These are phyloP conservation scores for Perkinsus olseni DNA, from an alignment of 169 alveolate species.

Conservation along the genomic window DNA sequence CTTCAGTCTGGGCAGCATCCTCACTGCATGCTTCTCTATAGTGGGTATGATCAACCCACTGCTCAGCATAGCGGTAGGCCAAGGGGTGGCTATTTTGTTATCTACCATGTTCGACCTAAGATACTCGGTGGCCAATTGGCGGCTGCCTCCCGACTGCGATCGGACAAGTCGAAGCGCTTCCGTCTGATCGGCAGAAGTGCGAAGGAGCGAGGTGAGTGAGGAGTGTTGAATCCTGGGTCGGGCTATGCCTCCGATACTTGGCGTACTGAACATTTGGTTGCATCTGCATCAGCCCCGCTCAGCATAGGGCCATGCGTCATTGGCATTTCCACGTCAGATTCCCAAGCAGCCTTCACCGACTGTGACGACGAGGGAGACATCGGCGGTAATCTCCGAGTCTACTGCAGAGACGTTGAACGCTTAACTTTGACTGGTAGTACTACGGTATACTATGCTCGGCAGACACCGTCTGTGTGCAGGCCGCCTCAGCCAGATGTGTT, in stretches of 20 bases:
- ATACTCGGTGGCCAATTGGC: not conserved
- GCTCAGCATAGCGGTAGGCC: not conserved
- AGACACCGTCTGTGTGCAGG: not conserved
- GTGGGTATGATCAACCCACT: not conserved
- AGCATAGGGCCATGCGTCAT: too few relatives aligned
- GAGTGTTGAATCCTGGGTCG: too few relatives aligned
- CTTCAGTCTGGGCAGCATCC: not conserved
- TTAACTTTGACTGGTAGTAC: not conserved
- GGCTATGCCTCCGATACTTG: not conserved
- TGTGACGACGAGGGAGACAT: not conserved
- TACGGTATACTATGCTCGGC: not conserved
- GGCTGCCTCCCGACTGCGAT: not conserved
- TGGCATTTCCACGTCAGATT: too few relatives aligned
- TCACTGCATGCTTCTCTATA: not conserved
- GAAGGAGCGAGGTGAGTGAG: too few relatives aligned
- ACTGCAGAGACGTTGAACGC: not conserved
- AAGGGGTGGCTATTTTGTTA: not conserved
- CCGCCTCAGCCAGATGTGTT: constrained; percentile 12
- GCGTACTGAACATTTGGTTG: too few relatives aligned
- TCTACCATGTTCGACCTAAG: not conserved
- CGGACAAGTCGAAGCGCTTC: not conserved
- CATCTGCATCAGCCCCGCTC: too few relatives aligned
- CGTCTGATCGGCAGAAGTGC: too few relatives aligned
- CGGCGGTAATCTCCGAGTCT: not conserved
- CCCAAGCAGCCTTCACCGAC: not conserved